Evolutionary conservation across 1,139 yeast species (phyloP).

Genomic region (Candida freyschussii): DNA sequence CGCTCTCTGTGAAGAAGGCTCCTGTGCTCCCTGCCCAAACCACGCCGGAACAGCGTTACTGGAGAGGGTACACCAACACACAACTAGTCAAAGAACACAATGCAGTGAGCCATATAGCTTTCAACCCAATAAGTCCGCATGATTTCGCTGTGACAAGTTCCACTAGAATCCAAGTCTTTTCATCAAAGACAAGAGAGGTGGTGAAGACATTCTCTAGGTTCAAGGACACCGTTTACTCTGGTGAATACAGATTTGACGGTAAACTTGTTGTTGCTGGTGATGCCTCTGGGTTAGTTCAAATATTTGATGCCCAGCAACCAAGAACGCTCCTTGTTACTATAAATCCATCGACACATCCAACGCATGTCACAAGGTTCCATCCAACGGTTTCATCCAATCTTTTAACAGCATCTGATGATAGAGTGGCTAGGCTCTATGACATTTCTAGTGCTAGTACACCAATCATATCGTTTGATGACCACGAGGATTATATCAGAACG

Average conservation of each 20-base stretch:
- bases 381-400: slow-evolving; percentile 67
- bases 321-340: slow-evolving; percentile 75
- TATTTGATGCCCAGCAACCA: slow-evolving; percentile 76
- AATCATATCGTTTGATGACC: slow-evolving; percentile 63
- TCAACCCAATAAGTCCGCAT: slow-evolving; percentile 81
- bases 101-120: slow-evolving; percentile 81
- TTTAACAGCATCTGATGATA: slow-evolving; percentile 88
- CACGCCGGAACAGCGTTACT: slow-evolving; percentile 91
- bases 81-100: slow-evolving; percentile 91
- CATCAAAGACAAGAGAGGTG: slow-evolving; percentile 90
- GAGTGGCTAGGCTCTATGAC: slow-evolving; percentile 82
- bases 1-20: slow-evolving; percentile 64
- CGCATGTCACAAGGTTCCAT: slow-evolving; percentile 92
- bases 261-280: slow-evolving; percentile 82
- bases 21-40: slow-evolving; percentile 80
- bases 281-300: slow-evolving; percentile 80
- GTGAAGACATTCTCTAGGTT: slow-evolving; percentile 84
- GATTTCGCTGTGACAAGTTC: slow-evolving; percentile 94
- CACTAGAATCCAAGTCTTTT: slow-evolving; percentile 85
- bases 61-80: slow-evolving; percentile 77
- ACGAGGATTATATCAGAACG: slow-evolving; percentile 83
- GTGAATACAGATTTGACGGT: slow-evolving; percentile 81
- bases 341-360: slow-evolving; percentile 78
- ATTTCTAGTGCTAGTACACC: slow-evolving; percentile 74
- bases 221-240: slow-evolving; percentile 85